A percentile compares a stretch with the other conserved stretches of the same genome.
Evolutionary conservation across 371 early-diverging fungal genomes (phyloP).

Genomic region (Rhizomucor miehei): DNA sequence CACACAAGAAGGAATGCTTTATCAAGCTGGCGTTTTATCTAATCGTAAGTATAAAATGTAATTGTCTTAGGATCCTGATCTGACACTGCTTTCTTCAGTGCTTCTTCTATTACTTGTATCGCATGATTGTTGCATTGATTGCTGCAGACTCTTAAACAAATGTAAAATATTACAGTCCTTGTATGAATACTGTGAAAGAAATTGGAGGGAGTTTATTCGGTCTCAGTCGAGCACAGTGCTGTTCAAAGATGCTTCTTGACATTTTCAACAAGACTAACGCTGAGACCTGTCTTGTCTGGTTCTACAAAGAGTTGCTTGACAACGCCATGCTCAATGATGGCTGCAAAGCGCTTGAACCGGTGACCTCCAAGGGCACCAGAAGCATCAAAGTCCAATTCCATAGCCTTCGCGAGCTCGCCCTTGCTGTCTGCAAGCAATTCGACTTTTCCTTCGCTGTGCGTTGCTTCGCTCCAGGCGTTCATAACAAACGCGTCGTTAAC

Average conservation of each 20-base stretch:
- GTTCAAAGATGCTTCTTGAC: conserved; percentile 33
- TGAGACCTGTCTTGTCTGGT: conserved; percentile 58
- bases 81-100: conserved; percentile 24
- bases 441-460: conserved; percentile 34
- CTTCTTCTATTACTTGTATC: conserved; percentile 91
- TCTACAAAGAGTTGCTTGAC: conserved; percentile 50
- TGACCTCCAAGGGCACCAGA: conserved; percentile 61
- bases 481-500: conserved; percentile 77
- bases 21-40: conserved; percentile 94
- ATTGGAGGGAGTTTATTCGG: no score
- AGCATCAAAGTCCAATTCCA: conserved; percentile 66
- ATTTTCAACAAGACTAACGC: conserved; percentile 52
- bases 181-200: conserved; percentile 6
- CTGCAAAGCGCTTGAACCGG: conserved; percentile 68
- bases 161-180: background rate
- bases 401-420: conserved; percentile 59
- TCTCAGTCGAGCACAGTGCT: no score
- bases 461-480: conserved; percentile 65
- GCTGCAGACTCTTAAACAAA: conserved; percentile 48
- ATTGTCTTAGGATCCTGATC: background rate
- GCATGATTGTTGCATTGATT: conserved; percentile 70
- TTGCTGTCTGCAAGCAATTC: conserved; percentile 65
- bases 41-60: conserved; percentile 46
- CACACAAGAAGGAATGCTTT: conserved; percentile 93
- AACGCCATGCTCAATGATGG: conserved; percentile 57